Base-by-base conservation (phyloP, 2,329 filamentous ascomycete genomes). In the Alternaria panax region DNA sequence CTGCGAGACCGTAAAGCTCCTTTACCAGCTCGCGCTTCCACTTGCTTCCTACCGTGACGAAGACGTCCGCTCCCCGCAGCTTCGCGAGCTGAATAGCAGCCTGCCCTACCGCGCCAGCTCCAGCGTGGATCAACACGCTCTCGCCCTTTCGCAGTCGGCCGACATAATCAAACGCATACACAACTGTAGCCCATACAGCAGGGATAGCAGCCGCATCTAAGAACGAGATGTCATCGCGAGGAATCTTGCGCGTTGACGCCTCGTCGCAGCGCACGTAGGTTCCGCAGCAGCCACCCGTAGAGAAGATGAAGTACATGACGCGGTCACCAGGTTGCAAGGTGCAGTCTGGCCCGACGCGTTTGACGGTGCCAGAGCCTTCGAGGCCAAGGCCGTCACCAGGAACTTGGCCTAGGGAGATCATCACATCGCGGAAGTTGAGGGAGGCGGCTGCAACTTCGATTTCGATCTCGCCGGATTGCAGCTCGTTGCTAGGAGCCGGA, bases 141-240 rank as follows among this genome's bases (percentile, higher is more conserved):
- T 80, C 70, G 18, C 74, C 76, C 20, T 60, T 57, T 4, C 58
- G 48, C 3, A 79, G 57, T 16, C 68, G 61, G 1, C 62, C 70
- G 1, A 68, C 45, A 3, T 71, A 60, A 9, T 68, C 30, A 2
- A 78, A 59, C 9, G 63, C 61, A 54, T 72, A 66, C n/a, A 55
- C 59, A 2, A 60, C 66, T 1, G 68, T 71, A 34, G 51, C 47
- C 22, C 46, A 64, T 5, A 61, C 58, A 4, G 43, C 43, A 14
- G 60, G 52, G 1, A 71, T 46, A 2, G 60, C 42, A 14, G 66
- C 63, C 1, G 65, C 69, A 2, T 57, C 50, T 16, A 47, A 42
- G 40, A 68, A 70, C 0, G 58, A 57, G 2, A 64, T 42, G 14
- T 40, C 32, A 7, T 63, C 46, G 42, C 50, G 55, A 4, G 51